phyloP scores from a whole-genome alignment of 306 rosid species.

The Leucaena leucocephala region DNA sequence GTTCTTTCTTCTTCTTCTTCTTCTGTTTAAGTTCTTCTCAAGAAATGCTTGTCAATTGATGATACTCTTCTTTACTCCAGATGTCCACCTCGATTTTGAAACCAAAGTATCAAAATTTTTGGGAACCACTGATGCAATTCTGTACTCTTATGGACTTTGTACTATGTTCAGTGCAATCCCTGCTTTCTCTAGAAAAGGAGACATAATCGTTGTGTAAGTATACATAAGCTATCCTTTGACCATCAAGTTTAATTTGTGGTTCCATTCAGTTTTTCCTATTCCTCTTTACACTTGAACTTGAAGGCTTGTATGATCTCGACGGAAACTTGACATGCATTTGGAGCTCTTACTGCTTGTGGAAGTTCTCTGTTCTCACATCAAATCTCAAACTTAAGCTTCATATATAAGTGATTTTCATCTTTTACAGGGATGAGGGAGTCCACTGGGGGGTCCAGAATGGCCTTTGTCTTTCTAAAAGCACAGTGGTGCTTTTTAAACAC shows the following conservation, averaged over 20 bases:
- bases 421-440: neutral
- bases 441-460: conserved; percentile 99
- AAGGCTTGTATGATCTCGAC: neutral
- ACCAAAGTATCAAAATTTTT: neutral
- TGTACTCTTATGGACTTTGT: neutral
- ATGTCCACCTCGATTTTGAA: neutral
- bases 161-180: neutral
- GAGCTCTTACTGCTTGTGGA: neutral
- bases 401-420: neutral
- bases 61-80: neutral
- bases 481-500: conserved; percentile 86
- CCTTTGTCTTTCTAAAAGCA: conserved; percentile 89
- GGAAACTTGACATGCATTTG: neutral
- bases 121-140: neutral
- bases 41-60: neutral
- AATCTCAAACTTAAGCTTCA: neutral
- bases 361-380: neutral
- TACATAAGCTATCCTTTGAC: neutral
- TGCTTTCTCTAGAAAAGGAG: neutral
- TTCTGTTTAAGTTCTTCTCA: neutral
- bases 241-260: neutral
- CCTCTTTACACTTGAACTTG: neutral
- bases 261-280: neutral
- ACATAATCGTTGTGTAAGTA: neutral
- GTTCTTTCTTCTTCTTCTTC: neutral